Evolutionary conservation across 2,329 filamentous ascomycete genomes (phyloP), one percentile per base, ranked within the genome.

Genomic region (Chaetoscypha palmicola): DNA sequence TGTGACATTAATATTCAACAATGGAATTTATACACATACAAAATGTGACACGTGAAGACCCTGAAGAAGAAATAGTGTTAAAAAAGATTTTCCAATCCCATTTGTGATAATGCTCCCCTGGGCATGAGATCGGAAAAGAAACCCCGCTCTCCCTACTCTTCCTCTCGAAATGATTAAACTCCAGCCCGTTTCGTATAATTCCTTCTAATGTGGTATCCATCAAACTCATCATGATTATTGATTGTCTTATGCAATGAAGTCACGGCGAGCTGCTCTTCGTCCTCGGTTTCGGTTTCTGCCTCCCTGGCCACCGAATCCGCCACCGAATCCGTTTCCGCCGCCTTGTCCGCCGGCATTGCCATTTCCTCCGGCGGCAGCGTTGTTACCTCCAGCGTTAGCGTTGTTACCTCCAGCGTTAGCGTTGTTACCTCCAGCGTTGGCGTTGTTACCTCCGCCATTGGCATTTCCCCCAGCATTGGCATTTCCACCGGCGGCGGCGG

Each of bases 401-500:
- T 45, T 45, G 12, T 22, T 41, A n/a, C 36, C 38, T 41, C 17
- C 38, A 23, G 43, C 32, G 14, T 34, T 33, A 3, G 50, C 32
- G 3, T 17, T 17, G 11, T 54, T 55, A 1, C 22, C 41, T 11
- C 48, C 65, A 62, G 39, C 65, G 60, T 53, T 66, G 60, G 28
- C 42, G 14, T n/a, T 21, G 31, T 10, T 10, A 2, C 10, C 19
- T 3, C 24, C 38, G 14, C 33, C 32, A 9, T 35, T 41, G 3
- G 41, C 45, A 39, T 21, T 37, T 12, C 38, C 40, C n/a, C 41
- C 50, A 33, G n/a, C 50, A 11, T 50, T 54, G 28, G 30, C 36
- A 7, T 30, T 48, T n/a, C 22, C 45, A 8, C 43, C 47, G 14
- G 33, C 47, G 9, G 41, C 57, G 33, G 64, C 60, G 19, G 23